These are phyloP conservation scores for Dendrobium catenatum DNA, from an alignment of 106 monocot genomes.

Conservation along the genomic window DNA sequence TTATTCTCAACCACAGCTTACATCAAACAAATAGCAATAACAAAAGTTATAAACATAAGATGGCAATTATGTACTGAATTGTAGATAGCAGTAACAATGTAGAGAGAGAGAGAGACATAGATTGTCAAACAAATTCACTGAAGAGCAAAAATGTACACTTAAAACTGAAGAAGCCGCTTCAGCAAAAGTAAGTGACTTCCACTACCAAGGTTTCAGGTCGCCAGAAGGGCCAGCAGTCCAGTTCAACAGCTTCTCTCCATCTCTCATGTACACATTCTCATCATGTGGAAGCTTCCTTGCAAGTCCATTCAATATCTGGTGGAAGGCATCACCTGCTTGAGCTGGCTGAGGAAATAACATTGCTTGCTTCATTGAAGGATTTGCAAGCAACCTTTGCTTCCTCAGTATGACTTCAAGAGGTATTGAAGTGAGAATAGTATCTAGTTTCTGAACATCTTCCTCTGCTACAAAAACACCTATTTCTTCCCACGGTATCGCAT, in stretches of 20 bases:
- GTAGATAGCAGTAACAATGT: background rate
- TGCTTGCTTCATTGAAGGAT: conserved; percentile 86
- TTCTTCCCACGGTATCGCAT: conserved; percentile 24
- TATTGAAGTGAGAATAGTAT: conserved; percentile 14
- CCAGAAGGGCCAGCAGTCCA: conserved; percentile 65
- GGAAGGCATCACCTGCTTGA: conserved; percentile 70
- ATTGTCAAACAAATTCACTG: background rate
- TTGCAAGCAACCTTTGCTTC: conserved; percentile 70
- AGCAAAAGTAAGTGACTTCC: no score
- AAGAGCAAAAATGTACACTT: background rate
- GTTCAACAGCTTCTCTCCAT: conserved; percentile 52
- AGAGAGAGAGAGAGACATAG: background rate
- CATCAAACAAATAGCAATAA: background rate
- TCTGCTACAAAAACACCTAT: conserved; percentile 19
- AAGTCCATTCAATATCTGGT: conserved; percentile 79
- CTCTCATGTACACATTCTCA: conserved; percentile 32
- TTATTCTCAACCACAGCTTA: background rate
- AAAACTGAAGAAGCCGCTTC: background rate
- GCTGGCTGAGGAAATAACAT: conserved; percentile 85
- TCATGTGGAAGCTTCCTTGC: conserved; percentile 68
- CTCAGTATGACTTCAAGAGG: conserved; percentile 43
- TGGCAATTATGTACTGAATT: background rate
- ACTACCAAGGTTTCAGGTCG: conserved; percentile 74
- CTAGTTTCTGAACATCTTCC: conserved; percentile 12
- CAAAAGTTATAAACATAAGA: background rate